Evolutionary conservation across 352 stramenopile species (phyloP).

Genomic region (Aphanomyces astaci): DNA sequence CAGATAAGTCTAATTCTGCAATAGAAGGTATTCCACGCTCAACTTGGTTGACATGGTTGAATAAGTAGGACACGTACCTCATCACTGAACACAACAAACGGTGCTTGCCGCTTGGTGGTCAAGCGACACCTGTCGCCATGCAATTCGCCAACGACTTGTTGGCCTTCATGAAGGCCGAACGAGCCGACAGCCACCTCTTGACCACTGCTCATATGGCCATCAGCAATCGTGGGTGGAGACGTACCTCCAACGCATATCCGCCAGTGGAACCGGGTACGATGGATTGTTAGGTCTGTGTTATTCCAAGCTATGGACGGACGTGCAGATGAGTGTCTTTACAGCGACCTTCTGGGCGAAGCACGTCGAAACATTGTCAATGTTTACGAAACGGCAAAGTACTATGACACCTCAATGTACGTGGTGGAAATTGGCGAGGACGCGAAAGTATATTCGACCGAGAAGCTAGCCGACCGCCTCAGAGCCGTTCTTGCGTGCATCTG

Average conservation of each 20-base stretch:
- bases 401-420: slow-evolving; percentile 19
- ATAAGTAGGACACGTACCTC: background rate
- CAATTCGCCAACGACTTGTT: background rate
- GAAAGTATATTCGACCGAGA: no score
- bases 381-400: slow-evolving; percentile 26
- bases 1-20: background rate
- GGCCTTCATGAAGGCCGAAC: background rate
- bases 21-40: background rate
- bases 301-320: background rate
- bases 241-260: background rate
- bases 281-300: background rate
- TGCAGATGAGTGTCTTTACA: background rate
- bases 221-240: background rate
- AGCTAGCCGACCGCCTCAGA: no score
- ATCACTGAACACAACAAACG: background rate
- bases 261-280: background rate
- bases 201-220: slow-evolving; percentile 4
- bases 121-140: slow-evolving; percentile 1
- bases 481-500: no score
- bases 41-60: background rate
- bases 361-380: slow-evolving; percentile 13
- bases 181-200: background rate
- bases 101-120: background rate
- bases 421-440: slow-evolving; percentile 11
- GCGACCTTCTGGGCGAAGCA: background rate